These are phyloP conservation scores for Omphalotus olearius DNA, from an alignment of 1,284 basidiomycete species.

Conservation along the genomic window DNA sequence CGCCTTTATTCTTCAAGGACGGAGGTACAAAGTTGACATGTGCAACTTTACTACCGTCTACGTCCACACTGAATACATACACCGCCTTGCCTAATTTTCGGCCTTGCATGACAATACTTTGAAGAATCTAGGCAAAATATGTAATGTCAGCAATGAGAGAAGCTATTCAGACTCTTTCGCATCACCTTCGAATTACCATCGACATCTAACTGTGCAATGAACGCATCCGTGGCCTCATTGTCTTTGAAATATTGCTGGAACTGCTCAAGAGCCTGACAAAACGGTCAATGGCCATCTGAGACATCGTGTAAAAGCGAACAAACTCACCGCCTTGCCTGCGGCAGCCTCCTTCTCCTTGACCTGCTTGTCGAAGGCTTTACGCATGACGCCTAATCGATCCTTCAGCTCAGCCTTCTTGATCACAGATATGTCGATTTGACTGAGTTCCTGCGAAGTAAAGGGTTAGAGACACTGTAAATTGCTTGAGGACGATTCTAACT, in stretches of 20 bases:
- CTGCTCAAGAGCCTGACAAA: constrained; percentile 62
- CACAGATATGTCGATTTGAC: constrained; percentile 85
- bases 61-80: constrained; percentile 85
- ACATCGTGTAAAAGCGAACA: background rate
- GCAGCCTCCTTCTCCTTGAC: constrained; percentile 80
- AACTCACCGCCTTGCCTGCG: constrained; percentile 73
- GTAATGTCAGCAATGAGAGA: background rate
- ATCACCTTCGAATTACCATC: constrained; percentile 79
- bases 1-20: constrained; percentile 53
- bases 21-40: constrained; percentile 87
- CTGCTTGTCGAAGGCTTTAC: constrained; percentile 85
- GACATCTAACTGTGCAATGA: constrained; percentile 68
- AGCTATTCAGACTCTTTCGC: background rate
- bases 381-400: constrained; percentile 67
- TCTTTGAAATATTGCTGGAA: constrained; percentile 74
- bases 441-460: constrained; percentile 65
- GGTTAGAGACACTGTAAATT: background rate
- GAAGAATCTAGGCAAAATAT: constrained; percentile 54
- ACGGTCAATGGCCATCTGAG: constrained; percentile 4
- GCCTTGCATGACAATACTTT: constrained; percentile 70
- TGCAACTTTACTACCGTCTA: constrained; percentile 70
- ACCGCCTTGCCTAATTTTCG: constrained; percentile 81
- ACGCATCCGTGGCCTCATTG: constrained; percentile 66
- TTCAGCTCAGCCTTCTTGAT: constrained; percentile 80
- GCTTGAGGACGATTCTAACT: constrained; percentile 25